A percentile compares a stretch with the other conserved stretches of the same genome.
phyloP scores from a whole-genome alignment of 176 grass and related monocot genomes.

The Luzula sylvatica region DNA sequence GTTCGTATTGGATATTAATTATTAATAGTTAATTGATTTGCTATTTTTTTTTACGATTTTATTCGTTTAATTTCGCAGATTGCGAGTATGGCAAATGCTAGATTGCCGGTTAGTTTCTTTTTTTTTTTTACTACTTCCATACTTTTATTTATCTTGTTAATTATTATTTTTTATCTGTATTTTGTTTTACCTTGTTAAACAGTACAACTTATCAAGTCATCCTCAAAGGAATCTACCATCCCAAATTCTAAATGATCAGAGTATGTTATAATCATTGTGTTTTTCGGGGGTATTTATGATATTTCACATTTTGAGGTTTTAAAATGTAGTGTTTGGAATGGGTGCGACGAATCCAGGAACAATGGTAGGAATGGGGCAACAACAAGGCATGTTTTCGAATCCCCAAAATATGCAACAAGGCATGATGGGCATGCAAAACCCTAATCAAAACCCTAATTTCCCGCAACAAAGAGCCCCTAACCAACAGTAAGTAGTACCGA shows the following conservation, averaged over 20 bases:
- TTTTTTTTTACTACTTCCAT: background rate
- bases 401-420: slow-evolving; percentile 72
- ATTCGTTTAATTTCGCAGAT: slow-evolving; percentile 52
- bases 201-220: slow-evolving; percentile 8
- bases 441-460: slow-evolving; percentile 67
- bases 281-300: background rate
- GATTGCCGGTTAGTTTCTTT: slow-evolving; percentile 56
- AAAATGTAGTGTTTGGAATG: slow-evolving; percentile 64
- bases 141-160: slow-evolving; percentile 9
- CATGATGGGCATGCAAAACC: slow-evolving; percentile 68
- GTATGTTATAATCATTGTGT: slow-evolving; percentile 46
- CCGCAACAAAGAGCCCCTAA: slow-evolving; percentile 80
- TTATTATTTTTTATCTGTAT: background rate
- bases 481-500: slow-evolving; percentile 43
- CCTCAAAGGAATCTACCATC: slow-evolving; percentile 76
- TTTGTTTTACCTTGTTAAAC: slow-evolving; percentile 19
- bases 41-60: background rate
- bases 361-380: slow-evolving; percentile 86
- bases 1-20: slow-evolving; percentile 14
- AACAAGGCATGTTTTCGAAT: slow-evolving; percentile 62
- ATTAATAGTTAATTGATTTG: slow-evolving; percentile 14
- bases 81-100: slow-evolving; percentile 63
- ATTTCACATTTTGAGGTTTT: no score
- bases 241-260: slow-evolving; percentile 80
- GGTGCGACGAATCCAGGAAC: slow-evolving; percentile 38